phyloP scores from a whole-genome alignment of 768 basidiomycete genomes.

The Lyophyllum atratum region DNA sequence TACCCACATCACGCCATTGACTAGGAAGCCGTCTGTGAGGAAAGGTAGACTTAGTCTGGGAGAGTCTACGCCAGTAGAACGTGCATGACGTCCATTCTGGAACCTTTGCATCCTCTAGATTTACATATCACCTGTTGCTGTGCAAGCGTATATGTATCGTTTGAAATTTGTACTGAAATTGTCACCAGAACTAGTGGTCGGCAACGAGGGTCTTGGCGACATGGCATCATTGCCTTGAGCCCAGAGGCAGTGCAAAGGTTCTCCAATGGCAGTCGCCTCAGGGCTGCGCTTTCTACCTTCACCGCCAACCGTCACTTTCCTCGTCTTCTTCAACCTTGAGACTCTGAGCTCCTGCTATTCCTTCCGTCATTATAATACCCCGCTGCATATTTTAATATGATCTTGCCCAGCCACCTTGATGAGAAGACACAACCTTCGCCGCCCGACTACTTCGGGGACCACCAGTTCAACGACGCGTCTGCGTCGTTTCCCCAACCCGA shows the following conservation, averaged over 20 bases:
- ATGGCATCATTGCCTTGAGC: slow-evolving; percentile 2
- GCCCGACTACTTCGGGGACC: slow-evolving; percentile 8
- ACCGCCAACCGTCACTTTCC: background rate
- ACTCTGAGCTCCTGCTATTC: background rate
- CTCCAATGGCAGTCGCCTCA: background rate
- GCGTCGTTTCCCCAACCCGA: background rate
- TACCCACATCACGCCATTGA: slow-evolving; percentile 60
- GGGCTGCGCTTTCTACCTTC: background rate
- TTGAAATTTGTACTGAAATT: no score
- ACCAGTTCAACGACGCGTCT: background rate
- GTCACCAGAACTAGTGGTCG: background rate
- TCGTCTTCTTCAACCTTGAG: no score
- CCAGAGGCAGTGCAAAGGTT: slow-evolving; percentile 13
- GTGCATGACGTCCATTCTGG: slow-evolving; percentile 12
- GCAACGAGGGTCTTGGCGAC: background rate
- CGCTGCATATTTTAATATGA: slow-evolving; percentile 8
- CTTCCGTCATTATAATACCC: background rate
- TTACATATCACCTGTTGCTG: slow-evolving; percentile 1
- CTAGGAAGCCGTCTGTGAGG: slow-evolving; percentile 62
- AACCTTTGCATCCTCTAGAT: slow-evolving; percentile 3
- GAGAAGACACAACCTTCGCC: slow-evolving; percentile 8
- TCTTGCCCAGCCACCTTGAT: slow-evolving; percentile 11
- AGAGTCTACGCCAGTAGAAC: slow-evolving; percentile 40
- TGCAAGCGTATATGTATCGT: background rate
- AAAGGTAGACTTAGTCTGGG: slow-evolving; percentile 54